Evolutionary conservation across 345 rosid genomes (phyloP).

Genomic region (Isatis tinctoria): DNA sequence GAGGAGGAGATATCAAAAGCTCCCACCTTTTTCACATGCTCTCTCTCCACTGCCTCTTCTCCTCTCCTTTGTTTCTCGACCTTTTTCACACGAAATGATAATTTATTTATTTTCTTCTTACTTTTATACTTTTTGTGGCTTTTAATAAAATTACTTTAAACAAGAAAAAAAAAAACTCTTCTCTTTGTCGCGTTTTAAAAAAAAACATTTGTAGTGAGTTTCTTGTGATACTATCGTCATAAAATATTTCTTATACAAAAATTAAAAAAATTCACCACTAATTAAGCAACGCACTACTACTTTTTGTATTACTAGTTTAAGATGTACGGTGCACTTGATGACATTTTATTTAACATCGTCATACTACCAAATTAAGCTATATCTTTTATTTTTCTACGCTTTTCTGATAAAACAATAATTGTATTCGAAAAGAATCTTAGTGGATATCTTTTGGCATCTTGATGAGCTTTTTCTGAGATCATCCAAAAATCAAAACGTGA

Average conservation of each 20-base stretch:
- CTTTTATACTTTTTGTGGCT: neutral
- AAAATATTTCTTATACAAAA: neutral
- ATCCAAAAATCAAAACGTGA: too few species aligned
- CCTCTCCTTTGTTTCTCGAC: neutral
- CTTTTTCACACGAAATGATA: neutral
- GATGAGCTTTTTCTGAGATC: neutral
- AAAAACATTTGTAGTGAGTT: neutral
- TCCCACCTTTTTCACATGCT: constrained; percentile 10
- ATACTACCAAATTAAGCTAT: neutral
- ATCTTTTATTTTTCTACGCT: neutral
- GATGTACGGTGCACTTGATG: neutral
- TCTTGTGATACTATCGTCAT: neutral
- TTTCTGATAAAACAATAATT: neutral
- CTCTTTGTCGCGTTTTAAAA: too few species aligned
- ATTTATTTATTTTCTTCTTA: neutral
- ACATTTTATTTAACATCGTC: neutral
- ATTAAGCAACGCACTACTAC: neutral
- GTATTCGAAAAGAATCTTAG: neutral
- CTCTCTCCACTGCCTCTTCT: neutral
- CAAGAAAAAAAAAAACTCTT: too few species aligned
- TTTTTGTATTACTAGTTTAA: neutral
- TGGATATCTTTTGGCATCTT: neutral
- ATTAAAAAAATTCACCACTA: too few species aligned
- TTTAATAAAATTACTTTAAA: neutral
- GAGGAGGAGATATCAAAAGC: constrained; percentile 11